Percentiles rank a stretch among this genome's conserved stretches.
These are phyloP conservation scores for Erigeron canadensis DNA, from an alignment of 129 eudicot species.

Conservation along the genomic window DNA sequence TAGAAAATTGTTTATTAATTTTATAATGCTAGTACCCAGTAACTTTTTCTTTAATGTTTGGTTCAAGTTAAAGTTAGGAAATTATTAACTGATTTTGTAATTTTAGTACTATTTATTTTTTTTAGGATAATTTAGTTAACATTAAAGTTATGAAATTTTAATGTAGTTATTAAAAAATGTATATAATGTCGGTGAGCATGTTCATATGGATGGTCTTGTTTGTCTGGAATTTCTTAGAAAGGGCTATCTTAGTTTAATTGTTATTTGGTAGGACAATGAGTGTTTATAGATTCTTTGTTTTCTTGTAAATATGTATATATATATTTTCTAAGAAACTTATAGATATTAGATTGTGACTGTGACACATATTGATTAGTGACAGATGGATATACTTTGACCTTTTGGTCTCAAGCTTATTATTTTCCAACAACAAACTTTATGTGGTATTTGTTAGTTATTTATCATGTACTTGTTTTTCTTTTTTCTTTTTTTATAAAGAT, in stretches of 20 bases:
- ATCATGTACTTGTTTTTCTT: no score
- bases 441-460: neutral
- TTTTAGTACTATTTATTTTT: no score
- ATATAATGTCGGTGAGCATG: constrained; percentile 35
- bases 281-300: constrained; percentile 29
- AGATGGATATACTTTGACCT: constrained; percentile 24
- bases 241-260: constrained; percentile 15
- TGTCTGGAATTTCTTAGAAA: constrained; percentile 23
- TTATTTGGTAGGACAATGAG: constrained; percentile 19
- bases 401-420: neutral
- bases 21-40: neutral
- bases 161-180: constrained; percentile 8
- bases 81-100: neutral
- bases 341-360: constrained; percentile 24
- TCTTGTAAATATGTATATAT: constrained; percentile 14
- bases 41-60: no score
- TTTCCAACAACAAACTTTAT: neutral
- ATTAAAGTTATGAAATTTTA: neutral
- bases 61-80: neutral
- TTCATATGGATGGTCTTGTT: constrained; percentile 32
- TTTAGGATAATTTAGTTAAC: no score
- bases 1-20: neutral
- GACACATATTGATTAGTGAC: constrained; percentile 23
- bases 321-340: constrained; percentile 10
- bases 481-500: neutral